Evolutionary conservation across 495 filamentous ascomycete genomes (phyloP), one percentile per base, ranked within the genome.

Genomic region (Xylaria intraflava): DNA sequence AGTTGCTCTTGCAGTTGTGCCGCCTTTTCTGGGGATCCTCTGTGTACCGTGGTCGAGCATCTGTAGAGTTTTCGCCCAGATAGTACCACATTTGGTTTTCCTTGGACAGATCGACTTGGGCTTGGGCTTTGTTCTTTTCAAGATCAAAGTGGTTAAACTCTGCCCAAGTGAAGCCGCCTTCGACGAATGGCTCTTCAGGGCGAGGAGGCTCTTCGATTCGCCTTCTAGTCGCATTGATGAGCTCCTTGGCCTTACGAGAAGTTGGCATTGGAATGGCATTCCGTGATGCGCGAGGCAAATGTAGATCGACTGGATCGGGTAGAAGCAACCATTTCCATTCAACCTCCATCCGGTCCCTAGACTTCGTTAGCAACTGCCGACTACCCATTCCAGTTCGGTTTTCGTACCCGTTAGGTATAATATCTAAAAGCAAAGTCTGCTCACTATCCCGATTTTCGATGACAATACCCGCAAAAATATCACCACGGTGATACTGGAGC

Each of bases 1-100:
- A 87, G 58, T 80, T 81, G 52, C 76, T 79, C 67, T 80, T 80
- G 27, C 69, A 56, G 49, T 82, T 84, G 57, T 85, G 73, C 39
- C 49, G 58, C 1, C 64, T 69, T 17, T 79, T 83, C 35, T 71
- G 70, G 55, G 78, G 82, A 73, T 94, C 85, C 58, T 93, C 86
- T 26, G 93, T 95, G 74, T 90, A 98, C 64, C 95, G 88, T 40
- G 89, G 85, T 69, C 85, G 90, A 62, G 90, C 86, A 65, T 98
- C 93, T 17, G 93, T 97, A 41, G 92, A 96, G 44, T 76, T 81
- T 62, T 82, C 79, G 16, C 88, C 88, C 57, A 98, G 77, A 68
- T 96, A 98, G 70, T 88, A 82, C 92, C 91, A 98, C 50, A 95
- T 69, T 59, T 87, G 83, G 51, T 90, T 81, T 9, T 80, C 74